Base-by-base conservation (phyloP, 2,329 filamentous ascomycete species). In the Colletotrichum cordylinicola region DNA sequence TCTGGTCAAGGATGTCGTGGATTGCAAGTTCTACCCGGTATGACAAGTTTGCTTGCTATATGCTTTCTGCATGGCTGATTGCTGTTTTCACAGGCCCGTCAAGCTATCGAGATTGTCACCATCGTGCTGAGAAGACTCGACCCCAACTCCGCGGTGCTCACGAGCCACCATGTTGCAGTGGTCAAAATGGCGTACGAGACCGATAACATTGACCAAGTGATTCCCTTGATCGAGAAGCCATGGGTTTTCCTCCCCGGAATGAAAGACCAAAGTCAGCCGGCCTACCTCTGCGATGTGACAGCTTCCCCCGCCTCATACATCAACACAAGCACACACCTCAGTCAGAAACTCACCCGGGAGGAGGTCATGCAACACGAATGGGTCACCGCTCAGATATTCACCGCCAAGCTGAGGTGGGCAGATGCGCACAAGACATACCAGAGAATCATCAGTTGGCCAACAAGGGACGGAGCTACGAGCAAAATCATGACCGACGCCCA, bases 401-500 rank as follows among this genome's bases (percentile, higher is more conserved):
- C 93, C 80, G 87, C 88, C 3, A 83, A 88, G 66, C 87, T 90
- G 74, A 85, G 91, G 76, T 96, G 94, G 93, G 81, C 84, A 21
- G 90, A 89, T 73, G 93, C 94, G 1, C 85, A 89, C 18, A 88
- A 88, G 48, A 91, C 92, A 35, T 88, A 96, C 31, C 91, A 92
- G 79, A 88, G 91, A 74, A 90, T 91, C 58, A 87, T 98, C 43
- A 91, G 93, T 4, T 92, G 93, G 73, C 95, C 96, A 1, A 87
- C 89, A 1, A 88, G 87, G 67, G 93, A 92, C 24, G 87, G 88
- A 37, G 89, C 91, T 43, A 88, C 92, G 15, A 96, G 93, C 83
- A 93, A 92, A 82, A 89, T 98, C 67, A 97, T 97, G 94, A 88
- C 94, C 6, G 95, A 98, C 78, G 95, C 95, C 8, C 96, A 98